phyloP scores from a whole-genome alignment of 371 early-diverging fungal species.

The Capniomyces stellatus region DNA sequence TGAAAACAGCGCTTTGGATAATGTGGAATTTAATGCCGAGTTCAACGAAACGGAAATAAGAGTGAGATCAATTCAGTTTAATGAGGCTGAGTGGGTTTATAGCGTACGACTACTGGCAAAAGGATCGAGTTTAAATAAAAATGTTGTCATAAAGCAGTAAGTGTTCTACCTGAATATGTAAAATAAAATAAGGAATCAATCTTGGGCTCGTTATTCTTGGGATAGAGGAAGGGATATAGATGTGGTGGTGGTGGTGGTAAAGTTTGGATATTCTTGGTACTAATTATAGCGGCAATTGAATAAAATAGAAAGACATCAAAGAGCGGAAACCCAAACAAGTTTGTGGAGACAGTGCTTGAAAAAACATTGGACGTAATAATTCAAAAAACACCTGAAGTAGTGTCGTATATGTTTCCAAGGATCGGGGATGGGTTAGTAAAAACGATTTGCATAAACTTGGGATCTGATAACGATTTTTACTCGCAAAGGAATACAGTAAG shows the following conservation, averaged over 20 bases:
- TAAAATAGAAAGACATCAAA: neutral
- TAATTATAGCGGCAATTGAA: too few relatives aligned
- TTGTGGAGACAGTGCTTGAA: conserved; percentile 28
- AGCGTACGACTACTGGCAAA: too few relatives aligned
- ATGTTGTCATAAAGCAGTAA: too few relatives aligned
- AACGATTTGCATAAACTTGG: conserved; percentile 52
- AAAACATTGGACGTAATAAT: conserved; percentile 22
- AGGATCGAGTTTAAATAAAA: too few relatives aligned
- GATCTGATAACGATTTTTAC: conserved; percentile 89
- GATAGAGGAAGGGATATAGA: too few relatives aligned
- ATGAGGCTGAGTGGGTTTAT: conserved; percentile 10
- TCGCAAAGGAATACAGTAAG: conserved; percentile 74
- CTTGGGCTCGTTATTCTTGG: too few relatives aligned
- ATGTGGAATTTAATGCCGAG: too few relatives aligned
- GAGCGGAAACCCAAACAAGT: conserved; percentile 20
- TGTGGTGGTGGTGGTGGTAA: too few relatives aligned
- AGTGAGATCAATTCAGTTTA: conserved; percentile 9
- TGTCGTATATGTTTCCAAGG: conserved; percentile 23
- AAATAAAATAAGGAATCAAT: too few relatives aligned
- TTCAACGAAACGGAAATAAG: neutral
- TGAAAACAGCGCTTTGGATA: neutral
- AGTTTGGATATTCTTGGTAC: too few relatives aligned
- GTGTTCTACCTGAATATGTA: too few relatives aligned
- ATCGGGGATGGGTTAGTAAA: conserved; percentile 2
- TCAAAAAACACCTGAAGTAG: conserved; percentile 16